Conservation (phyloP, 257 asterid species). For the Jacaranda mimosifolia region DNA sequence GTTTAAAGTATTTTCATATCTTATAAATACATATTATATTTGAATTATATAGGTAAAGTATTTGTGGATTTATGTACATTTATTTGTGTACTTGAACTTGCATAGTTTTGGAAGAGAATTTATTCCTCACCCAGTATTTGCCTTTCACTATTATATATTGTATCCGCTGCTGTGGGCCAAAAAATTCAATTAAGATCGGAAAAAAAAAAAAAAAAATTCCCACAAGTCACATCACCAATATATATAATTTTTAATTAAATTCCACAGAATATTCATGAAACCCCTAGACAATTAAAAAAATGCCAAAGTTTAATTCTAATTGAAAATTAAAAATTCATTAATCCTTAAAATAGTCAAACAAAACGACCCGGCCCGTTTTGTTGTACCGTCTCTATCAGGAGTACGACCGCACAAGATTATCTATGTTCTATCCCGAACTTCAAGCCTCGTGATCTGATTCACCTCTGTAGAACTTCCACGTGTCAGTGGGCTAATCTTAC, state of each 20-base stretch:
- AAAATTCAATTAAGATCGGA: too few species aligned
- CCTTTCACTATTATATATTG: too few species aligned
- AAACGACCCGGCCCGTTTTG: slow-evolving; percentile 44
- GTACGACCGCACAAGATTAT: slow-evolving; percentile 31
- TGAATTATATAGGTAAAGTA: too few species aligned
- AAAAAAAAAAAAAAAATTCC: too few species aligned
- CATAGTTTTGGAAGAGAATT: too few species aligned
- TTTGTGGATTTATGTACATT: too few species aligned
- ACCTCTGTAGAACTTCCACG: slow-evolving; percentile 28
- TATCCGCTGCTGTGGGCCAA: too few species aligned
- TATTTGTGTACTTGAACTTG: too few species aligned
- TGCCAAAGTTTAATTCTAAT: not conserved
- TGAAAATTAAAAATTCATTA: slow-evolving; percentile 5
- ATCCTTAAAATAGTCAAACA: slow-evolving; percentile 26
- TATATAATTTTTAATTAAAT: not conserved
- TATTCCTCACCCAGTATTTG: too few species aligned
- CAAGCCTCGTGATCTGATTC: slow-evolving; percentile 28
- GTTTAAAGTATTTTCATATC: too few species aligned
- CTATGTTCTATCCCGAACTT: not conserved
- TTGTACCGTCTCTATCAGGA: slow-evolving; percentile 47
- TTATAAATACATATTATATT: too few species aligned
- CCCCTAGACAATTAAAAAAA: not conserved
- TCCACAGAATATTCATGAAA: slow-evolving; percentile 31
- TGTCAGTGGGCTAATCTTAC: slow-evolving; percentile 35
- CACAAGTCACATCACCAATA: not conserved